Evolutionary conservation across 106 monocot genomes (phyloP).

Genomic region (Apostasia shenzhenica): DNA sequence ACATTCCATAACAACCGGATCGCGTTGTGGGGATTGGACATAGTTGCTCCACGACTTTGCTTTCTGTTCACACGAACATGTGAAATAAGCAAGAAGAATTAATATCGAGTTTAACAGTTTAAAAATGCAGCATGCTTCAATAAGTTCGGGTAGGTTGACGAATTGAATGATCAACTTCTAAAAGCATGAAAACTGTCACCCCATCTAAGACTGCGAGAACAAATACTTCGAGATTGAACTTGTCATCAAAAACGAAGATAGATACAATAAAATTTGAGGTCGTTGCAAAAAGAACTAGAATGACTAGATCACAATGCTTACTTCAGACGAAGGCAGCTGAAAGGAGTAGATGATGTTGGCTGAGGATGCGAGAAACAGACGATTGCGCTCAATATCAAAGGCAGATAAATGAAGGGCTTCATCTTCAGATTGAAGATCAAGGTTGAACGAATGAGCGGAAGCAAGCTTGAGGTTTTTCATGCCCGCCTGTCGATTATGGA

Average conservation of each 20-base stretch:
- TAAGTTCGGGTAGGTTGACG: background rate
- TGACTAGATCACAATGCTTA: slow-evolving; percentile 10
- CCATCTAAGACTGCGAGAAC: background rate
- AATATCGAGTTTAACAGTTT: background rate
- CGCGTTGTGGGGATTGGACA: slow-evolving; percentile 19
- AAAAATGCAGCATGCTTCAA: background rate
- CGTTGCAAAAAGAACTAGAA: background rate
- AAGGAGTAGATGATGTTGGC: slow-evolving; percentile 52
- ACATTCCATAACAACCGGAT: slow-evolving; percentile 36
- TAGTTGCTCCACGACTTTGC: slow-evolving; percentile 33
- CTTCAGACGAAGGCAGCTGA: slow-evolving; percentile 32
- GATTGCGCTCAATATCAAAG: slow-evolving; percentile 72
- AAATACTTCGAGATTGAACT: background rate
- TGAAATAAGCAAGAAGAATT: background rate
- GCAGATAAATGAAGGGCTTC: slow-evolving; percentile 65
- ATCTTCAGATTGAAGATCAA: slow-evolving; percentile 45
- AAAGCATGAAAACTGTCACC: background rate
- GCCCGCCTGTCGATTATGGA: background rate
- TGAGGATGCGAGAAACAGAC: slow-evolving; percentile 86
- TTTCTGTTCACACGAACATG: slow-evolving; percentile 12
- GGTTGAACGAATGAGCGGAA: slow-evolving; percentile 24
- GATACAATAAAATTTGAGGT: background rate
- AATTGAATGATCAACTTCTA: background rate
- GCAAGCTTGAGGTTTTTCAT: slow-evolving; percentile 86
- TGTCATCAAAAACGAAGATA: background rate